Evolutionary conservation across 2,329 filamentous ascomycete species (phyloP), one percentile per base, ranked within the genome.

Genomic region (Paramyrothecium roridum): DNA sequence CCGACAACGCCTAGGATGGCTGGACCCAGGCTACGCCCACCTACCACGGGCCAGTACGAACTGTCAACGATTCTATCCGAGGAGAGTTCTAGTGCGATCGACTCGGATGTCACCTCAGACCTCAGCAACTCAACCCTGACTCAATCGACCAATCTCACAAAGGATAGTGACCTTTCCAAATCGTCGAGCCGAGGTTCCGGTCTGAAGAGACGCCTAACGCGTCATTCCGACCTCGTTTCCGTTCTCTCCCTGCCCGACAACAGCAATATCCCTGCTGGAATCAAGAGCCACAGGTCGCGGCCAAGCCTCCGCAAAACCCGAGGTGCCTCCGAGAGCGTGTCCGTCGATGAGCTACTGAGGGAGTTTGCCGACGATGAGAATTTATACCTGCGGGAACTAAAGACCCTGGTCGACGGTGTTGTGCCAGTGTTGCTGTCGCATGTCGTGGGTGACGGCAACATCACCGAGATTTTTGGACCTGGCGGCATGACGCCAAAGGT

Each of bases 201-300:
- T 47, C 75, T 91, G 34, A 91, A 89, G 70, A 84, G 91, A 59
- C 85, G 89, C 57, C 80, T 96, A 43, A 96, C 93, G 3, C 96
- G 90, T 56, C 93, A 98, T 72, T 92, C 92, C 17, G 95, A 99
- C 70, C 80, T 99, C 22, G 91, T 99, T 43, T 98, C 95, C 1
- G 91, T 96, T 3, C 78, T 99, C 10, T 98, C 93, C 0, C 75
- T 91, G 56, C 86, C 88, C 0, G 80, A 86, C 56, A 75, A 84
- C 54, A 73, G 73, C 37, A 73, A 76, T 23, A 75, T 83, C 34
- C 80, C 84, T 52, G 80, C 81, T 50, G 81, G 87, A 56, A 83
- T 81, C 56, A 85, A 80, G 66, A 92, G 88, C 67, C 85, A 91
- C 57, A 83, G 87, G 56, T 93, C 91, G 22, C 85, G 88, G 26